Evolutionary conservation across 2,329 filamentous ascomycete species (phyloP).

Genomic region (Epicoccum nigrum): DNA sequence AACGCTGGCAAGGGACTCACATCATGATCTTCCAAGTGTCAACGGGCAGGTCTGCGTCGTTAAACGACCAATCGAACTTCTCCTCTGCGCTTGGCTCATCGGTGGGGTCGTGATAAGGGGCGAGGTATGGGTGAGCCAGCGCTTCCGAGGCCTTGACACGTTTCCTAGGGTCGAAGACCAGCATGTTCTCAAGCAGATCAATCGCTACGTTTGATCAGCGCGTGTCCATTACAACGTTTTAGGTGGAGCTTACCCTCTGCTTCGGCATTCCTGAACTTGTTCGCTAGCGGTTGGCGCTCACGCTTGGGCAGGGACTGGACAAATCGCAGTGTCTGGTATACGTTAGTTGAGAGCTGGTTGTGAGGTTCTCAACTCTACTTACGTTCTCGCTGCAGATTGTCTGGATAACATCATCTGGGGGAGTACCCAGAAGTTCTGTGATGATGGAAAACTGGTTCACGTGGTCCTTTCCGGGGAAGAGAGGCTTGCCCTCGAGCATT

Average conservation of each 20-base stretch:
- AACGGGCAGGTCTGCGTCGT: conserved; percentile 94
- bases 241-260: conserved; percentile 68
- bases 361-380: conserved; percentile 45
- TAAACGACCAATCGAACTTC: conserved; percentile 99
- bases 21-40: conserved; percentile 99
- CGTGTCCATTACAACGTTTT: not conserved
- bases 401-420: conserved; percentile 97
- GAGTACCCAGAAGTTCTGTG: conserved; percentile 93
- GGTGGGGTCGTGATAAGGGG: conserved; percentile 95
- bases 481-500: conserved; percentile 97
- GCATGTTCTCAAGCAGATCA: conserved; percentile 92
- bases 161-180: conserved; percentile 98
- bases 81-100: conserved; percentile 95
- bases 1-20: conserved; percentile 57
- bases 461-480: conserved; percentile 98
- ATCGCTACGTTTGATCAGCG: conserved; percentile 65
- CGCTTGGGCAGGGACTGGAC: conserved; percentile 96
- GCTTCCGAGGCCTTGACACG: conserved; percentile 86
- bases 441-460: conserved; percentile 99
- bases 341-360: conserved; percentile 23
- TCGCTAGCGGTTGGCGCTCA: conserved; percentile 80
- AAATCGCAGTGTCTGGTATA: conserved; percentile 81
- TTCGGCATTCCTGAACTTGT: conserved; percentile 97
- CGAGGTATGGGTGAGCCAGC: conserved; percentile 89
- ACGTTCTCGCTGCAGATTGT: conserved; percentile 98